Percentiles rank a stretch among this genome's conserved stretches.
These are phyloP conservation scores for Akanthomyces dipterigenus DNA, from an alignment of 2,329 filamentous ascomycete genomes.

Conservation along the genomic window DNA sequence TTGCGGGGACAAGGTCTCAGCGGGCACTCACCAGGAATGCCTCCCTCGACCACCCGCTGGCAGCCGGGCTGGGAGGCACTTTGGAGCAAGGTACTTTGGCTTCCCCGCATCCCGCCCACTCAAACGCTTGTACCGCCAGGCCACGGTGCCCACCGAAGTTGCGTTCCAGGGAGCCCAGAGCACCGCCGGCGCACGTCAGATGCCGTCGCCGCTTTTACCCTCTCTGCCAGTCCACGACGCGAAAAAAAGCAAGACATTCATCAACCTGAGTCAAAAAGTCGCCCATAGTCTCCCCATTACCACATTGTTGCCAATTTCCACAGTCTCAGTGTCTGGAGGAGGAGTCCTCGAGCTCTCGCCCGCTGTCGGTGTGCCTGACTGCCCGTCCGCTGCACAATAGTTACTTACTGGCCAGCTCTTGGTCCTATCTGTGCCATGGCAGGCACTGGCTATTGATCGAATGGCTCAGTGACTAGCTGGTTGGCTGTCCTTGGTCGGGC, in stretches of 20 bases:
- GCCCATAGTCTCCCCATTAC: neutral
- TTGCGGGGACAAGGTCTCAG: conserved; percentile 8
- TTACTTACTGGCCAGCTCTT: neutral
- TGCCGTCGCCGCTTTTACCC: neutral
- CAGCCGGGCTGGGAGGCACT: neutral
- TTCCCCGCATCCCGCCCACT: neutral
- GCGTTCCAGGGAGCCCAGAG: neutral
- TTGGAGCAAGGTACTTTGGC: neutral
- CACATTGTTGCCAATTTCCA: conserved; percentile 9
- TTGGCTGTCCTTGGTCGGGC: too few species aligned
- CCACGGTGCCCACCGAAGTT: neutral
- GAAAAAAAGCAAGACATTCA: conserved; percentile 7
- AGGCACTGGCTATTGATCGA: too few species aligned
- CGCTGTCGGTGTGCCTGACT: too few species aligned
- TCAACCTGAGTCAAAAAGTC: conserved; percentile 10
- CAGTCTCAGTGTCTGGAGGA: conserved; percentile 4
- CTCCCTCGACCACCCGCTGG: neutral
- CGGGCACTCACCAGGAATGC: conserved; percentile 2
- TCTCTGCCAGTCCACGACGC: neutral
- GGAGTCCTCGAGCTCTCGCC: neutral
- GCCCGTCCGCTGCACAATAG: too few species aligned
- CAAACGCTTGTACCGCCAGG: neutral
- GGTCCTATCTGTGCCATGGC: neutral
- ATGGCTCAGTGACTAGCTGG: too few species aligned
- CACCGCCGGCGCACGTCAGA: neutral